Conservation (phyloP, 139 green algal genomes). For the Chlamydomonas eustigma region DNA sequence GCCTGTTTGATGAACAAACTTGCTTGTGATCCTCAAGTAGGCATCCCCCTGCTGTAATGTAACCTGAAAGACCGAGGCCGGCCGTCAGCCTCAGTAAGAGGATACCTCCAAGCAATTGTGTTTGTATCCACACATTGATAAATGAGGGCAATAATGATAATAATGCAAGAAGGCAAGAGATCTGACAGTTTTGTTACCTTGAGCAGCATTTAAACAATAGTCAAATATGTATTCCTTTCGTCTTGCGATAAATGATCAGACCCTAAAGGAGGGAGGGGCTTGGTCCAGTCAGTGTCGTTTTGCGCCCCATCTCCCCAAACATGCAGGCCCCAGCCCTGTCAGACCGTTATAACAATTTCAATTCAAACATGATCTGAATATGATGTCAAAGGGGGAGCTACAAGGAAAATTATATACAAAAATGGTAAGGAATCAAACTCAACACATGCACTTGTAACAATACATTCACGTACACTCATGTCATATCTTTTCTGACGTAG, state of each 20-base stretch:
- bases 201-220: background rate
- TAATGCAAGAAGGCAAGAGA: too few relatives aligned
- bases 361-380: background rate
- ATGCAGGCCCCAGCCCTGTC: conserved; percentile 50
- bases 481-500: background rate
- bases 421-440: background rate
- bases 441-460: background rate
- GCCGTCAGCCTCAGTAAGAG: conserved; percentile 25
- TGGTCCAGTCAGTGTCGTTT: conserved; percentile 27
- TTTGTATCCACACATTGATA: conserved; percentile 17
- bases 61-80: conserved; percentile 36
- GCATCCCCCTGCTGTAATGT: conserved; percentile 36
- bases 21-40: conserved; percentile 39
- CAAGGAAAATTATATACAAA: background rate
- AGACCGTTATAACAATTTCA: background rate
- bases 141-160: too few relatives aligned
- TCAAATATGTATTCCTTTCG: conserved; percentile 11
- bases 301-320: conserved; percentile 41
- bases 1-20: too few relatives aligned
- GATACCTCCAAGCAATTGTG: conserved; percentile 45
- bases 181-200: background rate
- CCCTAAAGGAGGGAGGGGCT: conserved; percentile 25
- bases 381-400: background rate
- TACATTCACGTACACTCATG: too few relatives aligned
- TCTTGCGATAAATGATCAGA: background rate